phyloP scores from a whole-genome alignment of 257 asterid genomes.

The Lantana camara region DNA sequence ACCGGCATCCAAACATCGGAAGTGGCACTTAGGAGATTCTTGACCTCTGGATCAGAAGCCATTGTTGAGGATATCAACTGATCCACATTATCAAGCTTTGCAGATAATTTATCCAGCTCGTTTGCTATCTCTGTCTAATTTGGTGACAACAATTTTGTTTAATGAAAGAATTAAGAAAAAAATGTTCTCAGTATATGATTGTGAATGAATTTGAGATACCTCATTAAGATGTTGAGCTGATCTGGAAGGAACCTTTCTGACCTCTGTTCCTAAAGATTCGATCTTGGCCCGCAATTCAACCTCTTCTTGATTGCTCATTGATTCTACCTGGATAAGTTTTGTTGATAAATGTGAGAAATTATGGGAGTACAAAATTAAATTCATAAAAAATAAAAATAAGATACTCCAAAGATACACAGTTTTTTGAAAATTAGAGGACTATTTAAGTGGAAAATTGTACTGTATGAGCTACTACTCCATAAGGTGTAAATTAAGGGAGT shows the following conservation, averaged over 20 bases:
- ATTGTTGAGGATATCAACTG: conserved; percentile 80
- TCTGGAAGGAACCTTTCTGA: conserved; percentile 74
- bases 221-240: conserved; percentile 77
- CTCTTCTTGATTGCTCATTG: conserved; percentile 89
- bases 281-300: conserved; percentile 94
- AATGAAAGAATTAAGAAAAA: not conserved
- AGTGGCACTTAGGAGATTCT: conserved; percentile 72
- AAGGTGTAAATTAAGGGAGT: too few relatives aligned
- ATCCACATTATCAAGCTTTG: conserved; percentile 76
- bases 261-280: conserved; percentile 77
- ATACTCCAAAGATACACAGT: not conserved
- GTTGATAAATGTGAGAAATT: not conserved
- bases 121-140: conserved; percentile 77
- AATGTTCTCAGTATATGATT: not conserved
- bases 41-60: conserved; percentile 74
- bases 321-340: conserved; percentile 67
- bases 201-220: conserved; percentile 42
- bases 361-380: not conserved
- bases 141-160: not conserved
- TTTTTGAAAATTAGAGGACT: not conserved
- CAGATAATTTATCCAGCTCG: conserved; percentile 82
- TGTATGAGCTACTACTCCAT: not conserved
- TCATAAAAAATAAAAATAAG: not conserved
- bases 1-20: conserved; percentile 96
- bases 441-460: not conserved